A percentile compares a stretch with the other conserved stretches of the same genome.
phyloP scores from a whole-genome alignment of 164 flowering plant species.

The Platanus orientalis region DNA sequence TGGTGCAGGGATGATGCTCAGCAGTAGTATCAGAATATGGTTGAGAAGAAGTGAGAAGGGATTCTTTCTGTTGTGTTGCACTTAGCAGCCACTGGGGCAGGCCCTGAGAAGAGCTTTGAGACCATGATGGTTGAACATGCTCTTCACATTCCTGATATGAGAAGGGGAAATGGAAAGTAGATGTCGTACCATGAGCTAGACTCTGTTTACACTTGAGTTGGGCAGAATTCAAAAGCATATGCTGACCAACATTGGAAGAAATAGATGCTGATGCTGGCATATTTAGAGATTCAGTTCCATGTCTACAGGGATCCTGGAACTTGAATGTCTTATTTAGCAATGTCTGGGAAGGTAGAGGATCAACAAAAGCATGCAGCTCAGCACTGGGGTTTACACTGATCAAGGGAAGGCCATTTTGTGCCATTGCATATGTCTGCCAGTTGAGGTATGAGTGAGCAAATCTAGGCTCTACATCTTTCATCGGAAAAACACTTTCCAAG shows the following conservation, averaged over 20 bases:
- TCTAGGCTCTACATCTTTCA: slow-evolving; percentile 19
- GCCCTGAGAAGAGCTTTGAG: slow-evolving; percentile 21
- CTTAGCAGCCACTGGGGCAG: slow-evolving; percentile 37
- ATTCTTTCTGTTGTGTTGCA: slow-evolving; percentile 26
- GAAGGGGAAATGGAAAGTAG: slow-evolving; percentile 39
- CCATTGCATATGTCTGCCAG: slow-evolving; percentile 17
- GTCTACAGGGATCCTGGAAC: slow-evolving; percentile 17
- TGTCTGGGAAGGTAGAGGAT: slow-evolving; percentile 16
- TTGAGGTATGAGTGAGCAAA: slow-evolving; percentile 16
- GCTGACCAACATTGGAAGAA: slow-evolving; percentile 19
- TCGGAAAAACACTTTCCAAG: slow-evolving; percentile 20
- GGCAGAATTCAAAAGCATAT: slow-evolving; percentile 20
- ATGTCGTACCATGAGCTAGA: slow-evolving; percentile 13
- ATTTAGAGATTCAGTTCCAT: slow-evolving; percentile 19
- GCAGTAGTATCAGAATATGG: slow-evolving; percentile 11
- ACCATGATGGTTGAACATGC: slow-evolving; percentile 24
- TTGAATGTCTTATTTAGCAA: slow-evolving; percentile 14
- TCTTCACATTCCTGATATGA: slow-evolving; percentile 28
- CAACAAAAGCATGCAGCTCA: slow-evolving; percentile 7
- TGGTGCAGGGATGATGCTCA: slow-evolving; percentile 10
- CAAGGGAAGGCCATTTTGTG: slow-evolving; percentile 12
- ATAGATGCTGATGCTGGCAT: slow-evolving; percentile 7
- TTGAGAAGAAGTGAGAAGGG: slow-evolving; percentile 10
- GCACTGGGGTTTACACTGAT: slow-evolving; percentile 8
- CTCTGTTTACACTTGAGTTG: slow-evolving; percentile 19